Evolutionary conservation across 805 yeast genomes (phyloP), one percentile per base, ranked within the genome.

Genomic region (Lachancea nothofagi): DNA sequence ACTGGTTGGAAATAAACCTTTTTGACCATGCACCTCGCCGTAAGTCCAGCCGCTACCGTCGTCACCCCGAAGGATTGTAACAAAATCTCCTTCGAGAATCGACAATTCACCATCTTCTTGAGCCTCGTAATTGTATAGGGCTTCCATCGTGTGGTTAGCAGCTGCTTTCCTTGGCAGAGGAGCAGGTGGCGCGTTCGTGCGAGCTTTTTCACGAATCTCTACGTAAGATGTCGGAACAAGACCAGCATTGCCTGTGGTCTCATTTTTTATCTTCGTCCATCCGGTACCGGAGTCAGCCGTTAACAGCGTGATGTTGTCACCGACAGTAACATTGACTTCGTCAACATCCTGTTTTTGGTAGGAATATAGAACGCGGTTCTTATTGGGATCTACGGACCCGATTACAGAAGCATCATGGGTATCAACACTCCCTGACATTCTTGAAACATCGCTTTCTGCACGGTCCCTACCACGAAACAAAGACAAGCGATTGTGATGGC

Each of bases 1-100:
- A 45, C 83, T 69, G 0, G 93, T 79, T 5, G 97, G 97, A 61
- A 85, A 80, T 40, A 83, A 57, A 1, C 95, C 95, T 14, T 64
- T 66, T 6, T 45, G 47, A 0, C 90, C 93, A 46, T 77, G 67
- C 5, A 82, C 43, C 55, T 84, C 90, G 9, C 97, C 97, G 49
- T 80, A 83, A 2, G 97, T 89, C 99, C 99, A 93, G 0, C 98
- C 98, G 28, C 74, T 73, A 7, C 87, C 89, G 48, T 82, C 84
- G 38, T 81, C 83, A 36, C 78, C 85, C 21, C 73, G 79, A 1
- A 83, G 53, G 9, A 93, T 72, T 8, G 73, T 70, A 14, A 93
- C 75, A 40, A 69, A 70, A 46, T 90, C 97, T 2, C 96, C 96
- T 0, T 74, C 80, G 6, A 48, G 52, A 15, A 93, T 75, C 15